Conservation (phyloP, 2,329 filamentous ascomycete species). For the Colletotrichum sp. region DNA sequence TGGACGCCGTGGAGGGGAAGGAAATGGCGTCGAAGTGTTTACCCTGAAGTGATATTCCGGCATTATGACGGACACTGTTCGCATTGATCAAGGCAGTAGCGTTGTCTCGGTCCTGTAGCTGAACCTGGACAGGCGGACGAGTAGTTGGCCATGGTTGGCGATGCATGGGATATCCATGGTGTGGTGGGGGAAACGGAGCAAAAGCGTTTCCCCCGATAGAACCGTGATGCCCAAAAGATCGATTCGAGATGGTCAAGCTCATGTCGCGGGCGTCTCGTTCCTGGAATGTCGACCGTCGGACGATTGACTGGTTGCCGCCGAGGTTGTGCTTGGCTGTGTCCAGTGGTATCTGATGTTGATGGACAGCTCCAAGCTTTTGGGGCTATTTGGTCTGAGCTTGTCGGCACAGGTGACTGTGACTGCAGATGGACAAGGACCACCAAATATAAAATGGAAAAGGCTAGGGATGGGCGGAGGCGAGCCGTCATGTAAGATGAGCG, state of each 20-base stretch:
- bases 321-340: not conserved
- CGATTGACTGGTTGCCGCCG: not conserved
- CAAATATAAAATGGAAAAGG: not conserved
- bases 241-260: conserved; percentile 18
- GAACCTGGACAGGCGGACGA: conserved; percentile 1
- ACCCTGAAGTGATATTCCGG: not conserved
- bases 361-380: not conserved
- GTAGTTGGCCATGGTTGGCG: conserved; percentile 14
- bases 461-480: not conserved
- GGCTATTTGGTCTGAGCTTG: not conserved
- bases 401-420: not conserved
- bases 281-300: not conserved
- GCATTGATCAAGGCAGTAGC: not conserved
- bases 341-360: not conserved
- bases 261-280: not conserved
- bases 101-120: not conserved
- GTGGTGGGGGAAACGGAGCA: conserved; percentile 6
- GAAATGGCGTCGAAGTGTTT: not conserved
- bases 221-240: conserved; percentile 11
- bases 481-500: conserved; percentile 10
- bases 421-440: not conserved
- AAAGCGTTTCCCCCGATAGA: conserved; percentile 13
- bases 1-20: not conserved
- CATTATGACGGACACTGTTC: not conserved
- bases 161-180: conserved; percentile 19